Conservation (phyloP, 208 protist species). For the Leishmania lainsoni region DNA sequence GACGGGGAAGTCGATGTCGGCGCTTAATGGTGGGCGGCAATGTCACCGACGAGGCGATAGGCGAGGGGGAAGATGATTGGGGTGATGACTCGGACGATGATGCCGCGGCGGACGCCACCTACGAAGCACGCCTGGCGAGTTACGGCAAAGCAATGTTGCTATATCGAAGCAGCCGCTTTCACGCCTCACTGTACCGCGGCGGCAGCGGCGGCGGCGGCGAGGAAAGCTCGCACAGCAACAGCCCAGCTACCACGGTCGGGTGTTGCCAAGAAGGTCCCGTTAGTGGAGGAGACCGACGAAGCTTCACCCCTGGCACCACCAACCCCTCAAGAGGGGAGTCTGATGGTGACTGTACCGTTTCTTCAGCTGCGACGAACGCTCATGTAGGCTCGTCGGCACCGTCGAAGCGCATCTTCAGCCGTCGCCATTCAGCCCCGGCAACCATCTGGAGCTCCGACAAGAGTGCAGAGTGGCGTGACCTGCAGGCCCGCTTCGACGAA, state of each 20-base stretch:
- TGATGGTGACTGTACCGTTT: neutral
- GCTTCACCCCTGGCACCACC: neutral
- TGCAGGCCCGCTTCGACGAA: constrained; percentile 29
- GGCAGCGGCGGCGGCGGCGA: neutral
- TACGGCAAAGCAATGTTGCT: constrained; percentile 16
- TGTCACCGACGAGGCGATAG: neutral
- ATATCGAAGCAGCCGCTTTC: constrained; percentile 8
- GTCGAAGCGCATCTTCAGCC: neutral
- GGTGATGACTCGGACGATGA: constrained; percentile 10
- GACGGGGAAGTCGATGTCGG: neutral
- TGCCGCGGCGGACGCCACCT: neutral
- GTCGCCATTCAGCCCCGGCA: constrained; percentile 17
- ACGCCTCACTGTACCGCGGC: neutral
- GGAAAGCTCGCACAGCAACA: neutral
- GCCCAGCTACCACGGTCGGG: neutral
- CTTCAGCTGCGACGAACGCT: neutral
- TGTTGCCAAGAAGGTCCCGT: neutral
- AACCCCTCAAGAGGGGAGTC: neutral
- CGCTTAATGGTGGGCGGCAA: neutral
- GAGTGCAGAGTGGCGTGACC: constrained; percentile 11
- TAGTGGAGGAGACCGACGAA: neutral
- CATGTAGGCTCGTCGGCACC: neutral
- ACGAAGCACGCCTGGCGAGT: constrained; percentile 18
- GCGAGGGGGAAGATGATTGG: constrained; percentile 21
- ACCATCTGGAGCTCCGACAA: neutral